Conservation (phyloP, 2,329 filamentous ascomycete species). For the Mollisiaceae sp. region DNA sequence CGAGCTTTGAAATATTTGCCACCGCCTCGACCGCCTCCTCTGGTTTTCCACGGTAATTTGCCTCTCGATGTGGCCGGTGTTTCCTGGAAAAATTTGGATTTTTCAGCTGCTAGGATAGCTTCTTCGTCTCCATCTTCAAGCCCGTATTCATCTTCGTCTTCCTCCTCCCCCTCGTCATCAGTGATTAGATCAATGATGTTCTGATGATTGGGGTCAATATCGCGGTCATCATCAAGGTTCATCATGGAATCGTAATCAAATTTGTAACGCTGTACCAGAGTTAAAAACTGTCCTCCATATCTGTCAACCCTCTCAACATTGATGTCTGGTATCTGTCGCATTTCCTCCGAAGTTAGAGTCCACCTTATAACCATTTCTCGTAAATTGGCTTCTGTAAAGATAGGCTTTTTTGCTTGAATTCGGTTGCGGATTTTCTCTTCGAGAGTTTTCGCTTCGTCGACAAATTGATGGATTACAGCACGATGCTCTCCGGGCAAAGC, state of each 20-base stretch:
- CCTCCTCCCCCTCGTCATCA: conserved; percentile 32
- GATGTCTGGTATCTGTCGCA: conserved; percentile 68
- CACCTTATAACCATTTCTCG: conserved; percentile 75
- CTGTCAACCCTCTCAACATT: conserved; percentile 63
- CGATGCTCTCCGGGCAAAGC: conserved; percentile 64
- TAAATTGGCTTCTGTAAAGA: conserved; percentile 73
- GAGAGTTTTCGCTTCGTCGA: conserved; percentile 62
- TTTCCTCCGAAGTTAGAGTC: conserved; percentile 64
- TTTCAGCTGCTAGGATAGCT: conserved; percentile 20
- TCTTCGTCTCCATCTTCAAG: conserved; percentile 24
- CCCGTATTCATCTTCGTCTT: conserved; percentile 23
- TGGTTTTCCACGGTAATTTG: conserved; percentile 3
- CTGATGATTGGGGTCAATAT: conserved; percentile 42
- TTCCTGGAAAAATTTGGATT: conserved; percentile 20
- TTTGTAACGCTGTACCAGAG: conserved; percentile 58
- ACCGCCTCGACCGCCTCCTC: conserved; percentile 6
- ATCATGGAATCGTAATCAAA: conserved; percentile 57
- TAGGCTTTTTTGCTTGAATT: conserved; percentile 58
- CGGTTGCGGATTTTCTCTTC: conserved; percentile 67
- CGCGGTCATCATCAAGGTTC: conserved; percentile 28
- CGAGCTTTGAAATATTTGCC: not conserved
- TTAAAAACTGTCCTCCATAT: conserved; percentile 66
- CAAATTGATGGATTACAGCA: conserved; percentile 68
- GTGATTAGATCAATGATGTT: conserved; percentile 61
- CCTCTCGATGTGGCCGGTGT: conserved; percentile 1